Base-by-base conservation (phyloP, 805 yeast genomes). In the Candida schatavii region DNA sequence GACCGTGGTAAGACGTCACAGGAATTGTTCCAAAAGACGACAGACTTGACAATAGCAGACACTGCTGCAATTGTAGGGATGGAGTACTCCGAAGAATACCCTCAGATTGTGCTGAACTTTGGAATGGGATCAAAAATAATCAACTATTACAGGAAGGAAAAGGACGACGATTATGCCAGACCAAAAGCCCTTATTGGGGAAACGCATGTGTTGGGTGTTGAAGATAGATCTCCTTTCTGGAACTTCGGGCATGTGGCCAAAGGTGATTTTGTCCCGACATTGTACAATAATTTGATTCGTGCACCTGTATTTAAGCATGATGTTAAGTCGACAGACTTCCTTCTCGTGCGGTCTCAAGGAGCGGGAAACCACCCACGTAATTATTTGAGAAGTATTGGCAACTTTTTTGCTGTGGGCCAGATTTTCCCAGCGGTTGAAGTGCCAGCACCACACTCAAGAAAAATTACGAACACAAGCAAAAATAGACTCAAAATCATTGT, bases 171-270 rank as follows among this genome's bases (percentile, higher is more conserved):
- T 59, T 77, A 79, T 3, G 73, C 85, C 4, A 78, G 98, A 46
- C 98, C 98, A 0, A 91, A 90, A 55, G 70, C 89, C 21, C 78
- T 88, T 1, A 74, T 89, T 32, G 99, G 99, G 35, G 99, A 93
- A 59, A 93, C 98, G 0, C 93, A 87, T 64, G 96, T 93, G 2
- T 70, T 93, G 28, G 97, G 97, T n/a, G 87, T 88, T 1, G 96
- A 90, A 58, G 99, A 93, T 64, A 77, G 95, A 53, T 87, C 96
- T 5, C 97, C 99, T 10, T 93, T 93, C 59, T 93, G 99, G 98
- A 93, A 90, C 61, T 93, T 89, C 68, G 99, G 99, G 1, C 87
- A 85, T 66, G 98, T 93, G 5, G 96, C 88, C 35, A 87, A 89
- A 2, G 99, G 99, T 2, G 88, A 85, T 52, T 80, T 88, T 42